Conservation (phyloP, 2,329 filamentous ascomycete species). For the Stachybotrys elegans region DNA sequence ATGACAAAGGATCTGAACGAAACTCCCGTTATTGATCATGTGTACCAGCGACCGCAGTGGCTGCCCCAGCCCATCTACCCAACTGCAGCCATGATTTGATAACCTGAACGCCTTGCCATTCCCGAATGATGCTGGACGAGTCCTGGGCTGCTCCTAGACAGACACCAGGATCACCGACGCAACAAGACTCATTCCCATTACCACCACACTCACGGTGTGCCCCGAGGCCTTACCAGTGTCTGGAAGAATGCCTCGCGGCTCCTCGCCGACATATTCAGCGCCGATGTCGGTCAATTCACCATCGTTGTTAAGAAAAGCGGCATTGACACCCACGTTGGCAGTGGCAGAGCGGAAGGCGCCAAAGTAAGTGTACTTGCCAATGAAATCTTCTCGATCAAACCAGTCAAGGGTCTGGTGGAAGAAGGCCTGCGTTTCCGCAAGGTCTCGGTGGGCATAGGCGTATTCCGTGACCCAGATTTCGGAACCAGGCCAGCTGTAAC, state of each 20-base stretch:
- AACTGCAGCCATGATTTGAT: no score
- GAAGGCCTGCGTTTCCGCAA: slow-evolving; percentile 56
- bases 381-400: slow-evolving; percentile 52
- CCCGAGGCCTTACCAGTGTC: no score
- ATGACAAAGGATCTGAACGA: no score
- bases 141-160: no score
- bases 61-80: no score
- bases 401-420: slow-evolving; percentile 63
- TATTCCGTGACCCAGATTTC: slow-evolving; percentile 79
- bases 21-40: no score
- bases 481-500: slow-evolving; percentile 49
- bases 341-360: slow-evolving; percentile 65
- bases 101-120: no score
- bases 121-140: no score
- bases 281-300: slow-evolving; percentile 73
- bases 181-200: no score
- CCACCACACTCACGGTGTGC: no score
- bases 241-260: slow-evolving; percentile 41
- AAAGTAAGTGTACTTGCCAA: slow-evolving; percentile 70
- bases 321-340: slow-evolving; percentile 71
- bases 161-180: no score
- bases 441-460: slow-evolving; percentile 52
- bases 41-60: no score
- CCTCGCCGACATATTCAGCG: slow-evolving; percentile 65
- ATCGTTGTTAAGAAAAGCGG: slow-evolving; percentile 61